These are phyloP conservation scores for Acanthamoeba lenticulata DNA, from an alignment of 208 protist species.

Conservation along the genomic window DNA sequence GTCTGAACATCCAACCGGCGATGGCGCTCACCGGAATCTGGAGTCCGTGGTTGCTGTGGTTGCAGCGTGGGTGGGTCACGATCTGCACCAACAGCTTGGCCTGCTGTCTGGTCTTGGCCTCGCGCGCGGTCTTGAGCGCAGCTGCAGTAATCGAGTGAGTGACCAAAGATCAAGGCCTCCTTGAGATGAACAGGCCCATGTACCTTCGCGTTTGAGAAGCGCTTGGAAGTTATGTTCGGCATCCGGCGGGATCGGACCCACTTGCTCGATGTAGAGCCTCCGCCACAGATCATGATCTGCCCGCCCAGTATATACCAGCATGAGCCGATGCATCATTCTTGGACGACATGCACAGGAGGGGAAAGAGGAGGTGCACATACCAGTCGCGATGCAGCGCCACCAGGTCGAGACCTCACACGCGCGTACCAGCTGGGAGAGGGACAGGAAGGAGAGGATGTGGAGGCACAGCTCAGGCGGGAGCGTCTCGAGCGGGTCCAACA, in stretches of 20 bases:
- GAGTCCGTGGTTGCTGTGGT: neutral
- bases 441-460: neutral
- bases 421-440: neutral
- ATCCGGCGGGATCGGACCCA: neutral
- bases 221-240: neutral
- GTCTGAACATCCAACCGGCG: neutral
- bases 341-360: neutral
- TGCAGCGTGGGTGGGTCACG: neutral
- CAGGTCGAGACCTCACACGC: neutral
- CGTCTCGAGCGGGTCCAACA: neutral
- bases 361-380: neutral
- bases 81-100: neutral
- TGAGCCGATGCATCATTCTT: no score
- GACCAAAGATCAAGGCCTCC: neutral
- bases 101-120: neutral
- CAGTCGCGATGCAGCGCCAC: neutral
- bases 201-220: neutral
- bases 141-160: neutral
- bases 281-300: neutral
- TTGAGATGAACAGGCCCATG: neutral
- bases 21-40: neutral
- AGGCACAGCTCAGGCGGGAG: neutral
- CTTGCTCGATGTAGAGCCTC: neutral
- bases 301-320: neutral
- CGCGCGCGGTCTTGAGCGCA: neutral